Evolutionary conservation across 2,329 filamentous ascomycete species (phyloP).

Genomic region (Cyclaneusma minus): DNA sequence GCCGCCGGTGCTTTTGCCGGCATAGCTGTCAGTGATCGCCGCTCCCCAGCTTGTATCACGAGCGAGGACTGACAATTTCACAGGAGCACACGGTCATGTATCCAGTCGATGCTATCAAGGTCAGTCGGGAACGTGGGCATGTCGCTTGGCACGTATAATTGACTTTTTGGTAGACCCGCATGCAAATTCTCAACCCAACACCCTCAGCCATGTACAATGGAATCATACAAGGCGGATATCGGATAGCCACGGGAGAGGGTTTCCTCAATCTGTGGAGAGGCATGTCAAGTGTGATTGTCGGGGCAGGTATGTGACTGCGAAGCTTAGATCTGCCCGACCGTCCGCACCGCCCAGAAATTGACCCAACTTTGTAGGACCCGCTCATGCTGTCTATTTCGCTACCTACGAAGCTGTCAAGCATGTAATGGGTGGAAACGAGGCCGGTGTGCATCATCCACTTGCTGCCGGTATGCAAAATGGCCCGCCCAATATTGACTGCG

Average conservation of each 20-base stretch:
- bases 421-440: slow-evolving; percentile 80
- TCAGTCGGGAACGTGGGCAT: slow-evolving; percentile 21
- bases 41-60: slow-evolving; percentile 7
- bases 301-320: slow-evolving; percentile 69
- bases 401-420: slow-evolving; percentile 98
- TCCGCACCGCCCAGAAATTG: slow-evolving; percentile 8
- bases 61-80: slow-evolving; percentile 10
- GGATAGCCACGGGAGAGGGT: slow-evolving; percentile 82
- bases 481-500: slow-evolving; percentile 1
- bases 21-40: slow-evolving; percentile 55
- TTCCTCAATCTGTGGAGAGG: slow-evolving; percentile 88
- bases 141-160: slow-evolving; percentile 3
- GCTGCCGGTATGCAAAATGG: slow-evolving; percentile 56
- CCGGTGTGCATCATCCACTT: slow-evolving; percentile 76
- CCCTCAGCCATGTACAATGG: slow-evolving; percentile 73
- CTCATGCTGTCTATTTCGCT: slow-evolving; percentile 95
- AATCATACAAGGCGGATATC: slow-evolving; percentile 80
- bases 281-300: slow-evolving; percentile 89
- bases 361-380: slow-evolving; percentile 50
- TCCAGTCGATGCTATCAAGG: slow-evolving; percentile 94
- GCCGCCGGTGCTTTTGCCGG: slow-evolving; percentile 90
- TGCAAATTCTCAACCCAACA: slow-evolving; percentile 86
- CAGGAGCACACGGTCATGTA: slow-evolving; percentile 99
- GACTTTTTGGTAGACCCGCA: slow-evolving; percentile 56
- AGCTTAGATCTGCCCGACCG: slow-evolving; percentile 1